Conservation (phyloP, 1,284 basidiomycete genomes). For the Fomitopsis palustris region DNA sequence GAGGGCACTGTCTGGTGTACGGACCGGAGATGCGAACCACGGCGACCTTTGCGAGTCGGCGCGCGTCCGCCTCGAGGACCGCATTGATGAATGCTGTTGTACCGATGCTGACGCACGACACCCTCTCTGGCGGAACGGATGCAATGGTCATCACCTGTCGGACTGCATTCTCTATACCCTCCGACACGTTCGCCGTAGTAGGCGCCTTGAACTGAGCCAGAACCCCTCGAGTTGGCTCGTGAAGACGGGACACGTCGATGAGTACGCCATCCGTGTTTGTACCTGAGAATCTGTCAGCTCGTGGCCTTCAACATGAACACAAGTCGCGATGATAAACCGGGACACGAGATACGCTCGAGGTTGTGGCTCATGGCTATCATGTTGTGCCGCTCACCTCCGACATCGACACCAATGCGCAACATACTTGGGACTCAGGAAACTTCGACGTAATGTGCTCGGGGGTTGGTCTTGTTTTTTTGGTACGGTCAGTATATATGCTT, state of each 20-base stretch:
- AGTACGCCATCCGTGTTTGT: conserved; percentile 54
- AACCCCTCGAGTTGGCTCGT: conserved; percentile 35
- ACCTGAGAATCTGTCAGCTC: conserved; percentile 24
- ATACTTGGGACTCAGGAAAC: neutral
- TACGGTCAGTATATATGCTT: too few relatives aligned
- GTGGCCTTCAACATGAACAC: neutral
- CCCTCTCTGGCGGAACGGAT: conserved; percentile 28
- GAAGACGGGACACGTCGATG: conserved; percentile 37
- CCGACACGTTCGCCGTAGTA: conserved; percentile 49
- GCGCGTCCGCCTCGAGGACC: conserved; percentile 46
- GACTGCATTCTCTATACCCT: conserved; percentile 47
- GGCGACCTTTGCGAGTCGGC: conserved; percentile 46
- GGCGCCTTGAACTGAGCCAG: conserved; percentile 48
- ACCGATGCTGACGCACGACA: conserved; percentile 44
- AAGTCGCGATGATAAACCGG: too few relatives aligned
- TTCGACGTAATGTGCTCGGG: neutral
- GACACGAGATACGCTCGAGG: too few relatives aligned
- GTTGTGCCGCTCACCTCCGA: conserved; percentile 19
- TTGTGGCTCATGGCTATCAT: too few relatives aligned
- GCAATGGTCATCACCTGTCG: conserved; percentile 35
- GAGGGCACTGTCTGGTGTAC: conserved; percentile 36
- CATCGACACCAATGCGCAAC: conserved; percentile 8
- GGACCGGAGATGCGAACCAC: conserved; percentile 50
- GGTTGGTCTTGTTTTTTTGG: too few relatives aligned
- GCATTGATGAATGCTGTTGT: conserved; percentile 56